Evolutionary conservation across 2,329 filamentous ascomycete species (phyloP), one percentile per base, ranked within the genome.

Genomic region (Xylariomycetidae sp.): DNA sequence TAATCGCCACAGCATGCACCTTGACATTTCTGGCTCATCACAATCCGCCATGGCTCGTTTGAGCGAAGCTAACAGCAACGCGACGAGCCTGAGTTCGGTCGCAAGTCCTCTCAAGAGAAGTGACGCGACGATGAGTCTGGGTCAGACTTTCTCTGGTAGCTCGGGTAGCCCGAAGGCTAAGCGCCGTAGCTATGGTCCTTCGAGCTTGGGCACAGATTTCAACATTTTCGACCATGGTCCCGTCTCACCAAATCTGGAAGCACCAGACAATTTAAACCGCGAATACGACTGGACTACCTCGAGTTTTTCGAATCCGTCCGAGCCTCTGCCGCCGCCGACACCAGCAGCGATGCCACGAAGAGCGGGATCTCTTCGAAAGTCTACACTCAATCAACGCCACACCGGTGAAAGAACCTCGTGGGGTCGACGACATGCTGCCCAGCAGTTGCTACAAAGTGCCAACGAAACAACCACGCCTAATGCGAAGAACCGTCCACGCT

Each of bases 81-180:
- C 65, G 31, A 62, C 8, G n/a, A 8, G 69, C 29, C 63, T 69
- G 30, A 67, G 75, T 13, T 67, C 74, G 14, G 78, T 80, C 40
- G 80, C 83, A 5, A 95, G 90, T 56, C 89, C 90, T 5, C 66
- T 97, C 48, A 96, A 97, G 71, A 81, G 92, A 49, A 90, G 84
- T 54, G 90, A 97, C 64, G 83, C 85, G 27, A 82, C 83, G 32
- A 90, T 94, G 85, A 88, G 87, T 51, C 66, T 94, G 30, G 89
- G 94, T 51, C 83, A 86, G 44, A 72, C 80, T 17, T 82, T 74
- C 49, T 70, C 85, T 36, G 85, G 85, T 47, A 96, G 86, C 53
- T 70, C 85, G 36, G 85, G 85, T 47, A 96, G 86, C 53, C 90
- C 92, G 1, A 85, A 90, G 39, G 86, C 89, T 29, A 96, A 96